Percentiles rank a stretch among this genome's conserved stretches.
phyloP scores from a whole-genome alignment of 164 flowering plant species.

The Tinospora cordifolia region DNA sequence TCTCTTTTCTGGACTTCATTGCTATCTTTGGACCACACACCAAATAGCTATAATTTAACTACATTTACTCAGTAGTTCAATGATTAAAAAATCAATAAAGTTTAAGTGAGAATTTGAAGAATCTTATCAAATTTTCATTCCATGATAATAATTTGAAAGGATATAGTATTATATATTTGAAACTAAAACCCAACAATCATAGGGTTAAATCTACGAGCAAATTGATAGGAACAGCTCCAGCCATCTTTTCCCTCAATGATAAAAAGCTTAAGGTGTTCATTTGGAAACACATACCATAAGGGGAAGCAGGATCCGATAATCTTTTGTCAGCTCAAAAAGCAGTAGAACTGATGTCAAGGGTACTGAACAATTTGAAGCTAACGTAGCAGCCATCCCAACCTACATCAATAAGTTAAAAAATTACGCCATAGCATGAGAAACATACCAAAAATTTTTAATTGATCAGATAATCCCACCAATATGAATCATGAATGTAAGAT shows the following conservation, averaged over 20 bases:
- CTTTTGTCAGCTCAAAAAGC: conserved; percentile 94
- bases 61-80: too few species aligned
- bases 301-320: conserved; percentile 94
- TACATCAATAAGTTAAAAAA: conserved; percentile 28
- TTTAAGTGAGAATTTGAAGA: too few species aligned
- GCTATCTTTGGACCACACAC: too few species aligned
- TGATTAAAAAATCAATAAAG: too few species aligned
- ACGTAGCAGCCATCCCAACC: conserved; percentile 99
- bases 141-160: background rate
- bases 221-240: background rate
- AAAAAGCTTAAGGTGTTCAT: background rate
- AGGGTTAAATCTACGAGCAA: background rate
- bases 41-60: too few species aligned
- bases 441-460: background rate
- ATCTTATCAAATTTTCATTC: too few species aligned
- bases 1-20: too few species aligned
- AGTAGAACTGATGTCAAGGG: conserved; percentile 95
- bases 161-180: background rate
- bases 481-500: background rate
- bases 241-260: background rate
- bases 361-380: conserved; percentile 95
- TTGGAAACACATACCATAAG: conserved; percentile 55
- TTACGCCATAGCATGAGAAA: too few species aligned
- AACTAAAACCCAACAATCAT: background rate
- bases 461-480: background rate